Evolutionary conservation across 1,284 basidiomycete genomes (phyloP).

Genomic region (Phellinidium pouzarii): DNA sequence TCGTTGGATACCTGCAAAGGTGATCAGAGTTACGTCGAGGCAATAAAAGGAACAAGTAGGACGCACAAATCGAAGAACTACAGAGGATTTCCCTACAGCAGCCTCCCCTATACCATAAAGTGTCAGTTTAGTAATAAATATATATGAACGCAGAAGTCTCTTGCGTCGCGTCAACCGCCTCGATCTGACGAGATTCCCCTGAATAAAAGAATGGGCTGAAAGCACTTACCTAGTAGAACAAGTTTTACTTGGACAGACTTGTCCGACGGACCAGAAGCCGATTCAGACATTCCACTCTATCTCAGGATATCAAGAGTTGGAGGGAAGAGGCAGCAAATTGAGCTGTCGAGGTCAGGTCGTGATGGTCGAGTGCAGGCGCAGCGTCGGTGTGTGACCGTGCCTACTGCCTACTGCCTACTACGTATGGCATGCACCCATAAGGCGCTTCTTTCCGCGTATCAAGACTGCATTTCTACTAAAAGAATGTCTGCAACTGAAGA

Average conservation of each 20-base stretch:
- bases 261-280: constrained; percentile 65
- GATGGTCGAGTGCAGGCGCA: constrained; percentile 3
- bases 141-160: constrained; percentile 6
- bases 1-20: constrained; percentile 75
- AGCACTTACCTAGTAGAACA: constrained; percentile 49
- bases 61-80: constrained; percentile 94
- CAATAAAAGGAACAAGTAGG: constrained; percentile 18
- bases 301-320: neutral
- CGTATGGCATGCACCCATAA: no score
- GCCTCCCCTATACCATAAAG: constrained; percentile 70
- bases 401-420: neutral
- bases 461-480: neutral
- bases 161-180: constrained; percentile 9
- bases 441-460: neutral
- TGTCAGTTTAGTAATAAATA: neutral
- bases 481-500: constrained; percentile 27
- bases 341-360: constrained; percentile 2
- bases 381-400: constrained; percentile 8
- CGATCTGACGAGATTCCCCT: constrained; percentile 6
- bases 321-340: neutral
- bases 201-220: constrained; percentile 3
- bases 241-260: constrained; percentile 70
- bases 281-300: constrained; percentile 50
- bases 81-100: constrained; percentile 98
- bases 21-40: constrained; percentile 29